Evolutionary conservation across 768 basidiomycete species (phyloP).

Genomic region (Pluteus cervinus): DNA sequence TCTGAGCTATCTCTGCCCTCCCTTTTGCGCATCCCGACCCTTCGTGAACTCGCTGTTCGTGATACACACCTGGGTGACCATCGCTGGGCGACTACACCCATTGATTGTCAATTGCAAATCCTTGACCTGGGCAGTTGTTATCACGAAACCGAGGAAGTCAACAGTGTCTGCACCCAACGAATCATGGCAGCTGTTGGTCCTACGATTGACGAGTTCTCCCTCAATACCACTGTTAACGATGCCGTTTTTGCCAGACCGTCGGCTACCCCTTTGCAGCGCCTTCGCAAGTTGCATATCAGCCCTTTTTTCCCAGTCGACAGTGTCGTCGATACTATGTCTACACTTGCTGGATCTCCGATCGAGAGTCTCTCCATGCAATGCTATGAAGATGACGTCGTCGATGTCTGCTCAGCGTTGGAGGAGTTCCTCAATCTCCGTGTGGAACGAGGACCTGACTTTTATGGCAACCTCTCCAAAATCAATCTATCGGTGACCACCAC

Average conservation of each 20-base stretch:
- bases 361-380: slow-evolving; percentile 53
- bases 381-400: slow-evolving; percentile 59
- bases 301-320: slow-evolving; percentile 58
- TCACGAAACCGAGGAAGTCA: slow-evolving; percentile 46
- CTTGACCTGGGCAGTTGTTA: slow-evolving; percentile 55
- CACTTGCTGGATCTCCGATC: slow-evolving; percentile 54
- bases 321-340: slow-evolving; percentile 52
- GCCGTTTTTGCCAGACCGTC: slow-evolving; percentile 35
- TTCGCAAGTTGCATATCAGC: slow-evolving; percentile 52
- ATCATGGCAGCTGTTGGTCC: slow-evolving; percentile 56
- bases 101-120: slow-evolving; percentile 45
- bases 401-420: slow-evolving; percentile 49
- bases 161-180: slow-evolving; percentile 49
- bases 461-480: slow-evolving; percentile 41
- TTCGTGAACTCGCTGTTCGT: slow-evolving; percentile 55
- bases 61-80: slow-evolving; percentile 69
- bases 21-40: slow-evolving; percentile 56
- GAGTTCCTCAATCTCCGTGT: slow-evolving; percentile 49
- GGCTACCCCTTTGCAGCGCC: slow-evolving; percentile 39
- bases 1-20: slow-evolving; percentile 57
- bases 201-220: slow-evolving; percentile 49
- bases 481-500: slow-evolving; percentile 40
- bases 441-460: slow-evolving; percentile 43
- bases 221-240: slow-evolving; percentile 40
- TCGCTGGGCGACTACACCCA: slow-evolving; percentile 46